Percentiles rank a stretch among this genome's conserved stretches.
These are phyloP conservation scores for Phytophthora pini DNA, from an alignment of 352 stramenopile genomes.

Conservation along the genomic window DNA sequence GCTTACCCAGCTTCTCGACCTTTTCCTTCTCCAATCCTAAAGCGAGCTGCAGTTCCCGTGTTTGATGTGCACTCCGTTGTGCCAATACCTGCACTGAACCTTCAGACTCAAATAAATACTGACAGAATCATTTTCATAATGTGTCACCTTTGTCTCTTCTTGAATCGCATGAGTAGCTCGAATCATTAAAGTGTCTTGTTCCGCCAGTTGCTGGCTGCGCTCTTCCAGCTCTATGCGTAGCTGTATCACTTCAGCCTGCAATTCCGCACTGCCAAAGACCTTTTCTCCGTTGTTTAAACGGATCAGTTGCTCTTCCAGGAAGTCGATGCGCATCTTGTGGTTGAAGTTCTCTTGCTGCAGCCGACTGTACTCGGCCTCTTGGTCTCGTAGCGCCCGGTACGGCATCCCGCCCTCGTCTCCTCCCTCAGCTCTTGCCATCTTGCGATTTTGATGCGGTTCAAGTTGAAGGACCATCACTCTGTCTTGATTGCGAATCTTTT, in stretches of 20 bases:
- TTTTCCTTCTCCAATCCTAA: not conserved
- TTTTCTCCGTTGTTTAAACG: constrained; percentile 4
- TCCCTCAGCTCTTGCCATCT: no score
- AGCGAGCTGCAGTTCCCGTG: not conserved
- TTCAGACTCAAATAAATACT: no score
- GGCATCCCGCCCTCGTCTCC: not conserved
- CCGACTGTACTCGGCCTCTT: constrained; percentile 13
- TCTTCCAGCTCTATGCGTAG: constrained; percentile 1
- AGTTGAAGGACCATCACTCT: constrained; percentile 18
- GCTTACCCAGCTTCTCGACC: not conserved
- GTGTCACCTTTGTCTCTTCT: not conserved
- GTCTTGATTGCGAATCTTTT: not conserved
- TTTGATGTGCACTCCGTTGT: not conserved
- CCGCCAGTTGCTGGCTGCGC: not conserved
- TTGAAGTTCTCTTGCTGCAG: constrained; percentile 38
- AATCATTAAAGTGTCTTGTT: not conserved
- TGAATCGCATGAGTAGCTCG: constrained; percentile 4
- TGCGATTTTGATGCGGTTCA: constrained; percentile 1
- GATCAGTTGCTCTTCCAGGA: constrained; percentile 33
- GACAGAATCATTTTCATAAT: not conserved
- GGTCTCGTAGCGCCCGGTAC: constrained; percentile 5
- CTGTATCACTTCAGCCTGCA: constrained; percentile 10
- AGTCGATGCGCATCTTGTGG: constrained; percentile 44
- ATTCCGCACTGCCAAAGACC: constrained; percentile 1
- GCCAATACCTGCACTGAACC: not conserved